Evolutionary conservation across 768 basidiomycete species (phyloP), one percentile per base, ranked within the genome.

Genomic region (Paxillus ammoniavirescens): DNA sequence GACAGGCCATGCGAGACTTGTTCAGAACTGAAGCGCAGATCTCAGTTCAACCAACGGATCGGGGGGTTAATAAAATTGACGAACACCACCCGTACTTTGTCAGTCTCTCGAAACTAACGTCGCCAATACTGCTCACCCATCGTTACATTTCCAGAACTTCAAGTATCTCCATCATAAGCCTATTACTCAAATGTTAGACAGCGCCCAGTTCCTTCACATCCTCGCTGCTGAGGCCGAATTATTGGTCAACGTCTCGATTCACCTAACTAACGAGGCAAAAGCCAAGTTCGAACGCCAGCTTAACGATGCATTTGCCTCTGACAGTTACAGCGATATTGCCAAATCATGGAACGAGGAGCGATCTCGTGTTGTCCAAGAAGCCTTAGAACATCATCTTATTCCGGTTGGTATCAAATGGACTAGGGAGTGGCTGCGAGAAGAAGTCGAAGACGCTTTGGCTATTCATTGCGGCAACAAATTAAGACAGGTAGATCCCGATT

Each of bases 261-360:
- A 74, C 43, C 73, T 95, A 30, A 84, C 87, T 21, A 69, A 78
- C 6, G 81, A 84, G 7, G 77, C 79, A 18, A 82, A 83, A 59
- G 74, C 80, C n/a, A 73, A 74, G 18, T 86, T 98, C 54, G 84
- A 91, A 65, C 82, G 86, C 33, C 77, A 81, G 46, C 75, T 99
- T n/a, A 79, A 79, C 43, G 82, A 89, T 50, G 91, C 92, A 2
- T 92, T 94, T 70, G 77, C 82, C 33, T 94, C 93, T 2, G 87
- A 93, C 67, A 83, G 83, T 59, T 88, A 89, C 70, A 88, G 87
- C 45, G 91, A 93, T 51, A 82, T 89, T 14, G 89, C 93, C 3
- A 84, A 84, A 56, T 85, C 87, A 10, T 99, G 97, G 97, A 98
- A 98, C 65, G 86, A 81, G 50, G 82, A 95, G 59, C 83, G 97